Percentiles rank a stretch among this genome's conserved stretches.
phyloP scores from a whole-genome alignment of 495 filamentous ascomycete genomes.

The Pseudomonodictys pantanalensis region DNA sequence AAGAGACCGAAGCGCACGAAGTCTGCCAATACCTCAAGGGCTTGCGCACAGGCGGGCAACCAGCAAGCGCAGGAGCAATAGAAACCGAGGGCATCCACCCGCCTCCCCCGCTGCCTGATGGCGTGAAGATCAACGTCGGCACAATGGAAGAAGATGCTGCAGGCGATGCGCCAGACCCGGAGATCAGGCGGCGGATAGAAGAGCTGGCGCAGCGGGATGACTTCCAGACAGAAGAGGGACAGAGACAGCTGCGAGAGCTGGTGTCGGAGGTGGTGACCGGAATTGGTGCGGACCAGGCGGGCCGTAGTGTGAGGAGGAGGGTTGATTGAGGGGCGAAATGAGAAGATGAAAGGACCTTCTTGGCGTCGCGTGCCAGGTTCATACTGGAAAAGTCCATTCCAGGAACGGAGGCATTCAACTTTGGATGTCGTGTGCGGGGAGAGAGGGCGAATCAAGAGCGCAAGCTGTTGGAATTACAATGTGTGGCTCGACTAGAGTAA shows the following conservation, averaged over 20 bases:
- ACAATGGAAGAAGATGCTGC: slow-evolving; percentile 38
- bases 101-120: slow-evolving; percentile 41
- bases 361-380: slow-evolving; percentile 9
- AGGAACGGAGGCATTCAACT: no score
- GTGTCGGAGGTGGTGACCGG: slow-evolving; percentile 45
- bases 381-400: no score
- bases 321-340: slow-evolving; percentile 21
- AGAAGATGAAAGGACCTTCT: not conserved
- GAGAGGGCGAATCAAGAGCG: no score
- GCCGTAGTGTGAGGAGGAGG: slow-evolving; percentile 29
- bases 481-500: no score
- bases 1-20: slow-evolving; percentile 42
- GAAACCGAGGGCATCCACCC: slow-evolving; percentile 29
- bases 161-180: slow-evolving; percentile 42
- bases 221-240: slow-evolving; percentile 44
- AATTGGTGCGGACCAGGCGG: slow-evolving; percentile 26
- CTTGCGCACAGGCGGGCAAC: not conserved
- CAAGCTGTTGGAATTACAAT: no score
- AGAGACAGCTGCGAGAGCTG: slow-evolving; percentile 42
- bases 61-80: not conserved
- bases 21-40: slow-evolving; percentile 17
- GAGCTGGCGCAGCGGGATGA: slow-evolving; percentile 45
- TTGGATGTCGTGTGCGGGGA: no score
- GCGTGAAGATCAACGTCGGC: slow-evolving; percentile 40
- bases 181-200: slow-evolving; percentile 46